phyloP scores from a whole-genome alignment of 441 rosid genomes.

The Pelargonium fulgidum region DNA sequence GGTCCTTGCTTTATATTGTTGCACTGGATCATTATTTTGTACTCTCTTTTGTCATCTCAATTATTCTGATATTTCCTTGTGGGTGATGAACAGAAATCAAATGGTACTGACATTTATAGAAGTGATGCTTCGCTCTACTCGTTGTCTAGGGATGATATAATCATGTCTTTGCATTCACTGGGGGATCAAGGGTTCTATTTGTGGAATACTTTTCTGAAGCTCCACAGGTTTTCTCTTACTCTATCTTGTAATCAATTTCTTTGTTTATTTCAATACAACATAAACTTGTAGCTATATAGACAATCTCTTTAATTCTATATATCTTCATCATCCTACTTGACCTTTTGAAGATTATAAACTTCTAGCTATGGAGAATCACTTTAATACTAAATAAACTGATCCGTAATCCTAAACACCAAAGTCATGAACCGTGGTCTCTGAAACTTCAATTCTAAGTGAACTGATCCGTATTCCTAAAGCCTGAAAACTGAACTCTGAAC shows the following conservation, averaged over 20 bases:
- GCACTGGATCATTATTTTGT: constrained; percentile 9
- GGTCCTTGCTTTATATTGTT: constrained; percentile 52
- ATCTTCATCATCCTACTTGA: too few relatives aligned
- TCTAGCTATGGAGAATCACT: too few relatives aligned
- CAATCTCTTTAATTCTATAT: too few relatives aligned
- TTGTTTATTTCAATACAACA: constrained; percentile 12
- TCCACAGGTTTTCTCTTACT: constrained; percentile 62
- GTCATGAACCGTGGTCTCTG: too few relatives aligned
- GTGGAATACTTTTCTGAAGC: constrained; percentile 68
- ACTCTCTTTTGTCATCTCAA: constrained; percentile 8
- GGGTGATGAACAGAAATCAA: constrained; percentile 42
- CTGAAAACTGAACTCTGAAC: too few relatives aligned
- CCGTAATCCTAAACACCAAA: too few relatives aligned
- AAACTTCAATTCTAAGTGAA: too few relatives aligned
- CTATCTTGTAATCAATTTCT: background rate
- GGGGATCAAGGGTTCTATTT: constrained; percentile 59
- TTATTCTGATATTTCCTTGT: constrained; percentile 14
- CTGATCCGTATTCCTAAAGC: too few relatives aligned
- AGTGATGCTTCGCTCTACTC: constrained; percentile 37
- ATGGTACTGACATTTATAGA: constrained; percentile 28
- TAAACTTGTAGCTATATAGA: too few relatives aligned
- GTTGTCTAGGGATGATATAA: constrained; percentile 41
- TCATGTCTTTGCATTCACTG: constrained; percentile 43
- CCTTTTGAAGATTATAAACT: too few relatives aligned
- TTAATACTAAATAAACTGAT: too few relatives aligned